Conservation (phyloP, 106 monocot species). For the Hemerocallis citrina region DNA sequence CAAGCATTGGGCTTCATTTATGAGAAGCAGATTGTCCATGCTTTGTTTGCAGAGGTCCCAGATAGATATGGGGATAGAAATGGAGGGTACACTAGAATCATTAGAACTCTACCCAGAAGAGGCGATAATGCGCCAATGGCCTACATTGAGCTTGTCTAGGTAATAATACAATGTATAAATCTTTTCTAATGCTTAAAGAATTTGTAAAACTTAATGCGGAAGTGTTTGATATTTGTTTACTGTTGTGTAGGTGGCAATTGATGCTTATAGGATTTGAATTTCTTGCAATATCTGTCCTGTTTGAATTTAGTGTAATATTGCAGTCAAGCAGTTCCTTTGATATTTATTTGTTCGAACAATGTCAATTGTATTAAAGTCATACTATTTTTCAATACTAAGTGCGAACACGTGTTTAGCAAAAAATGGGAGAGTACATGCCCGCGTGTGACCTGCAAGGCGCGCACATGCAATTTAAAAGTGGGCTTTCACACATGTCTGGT, state of each 20-base stretch:
- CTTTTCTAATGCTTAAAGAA: background rate
- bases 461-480: too few species aligned
- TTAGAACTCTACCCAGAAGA: constrained; percentile 77
- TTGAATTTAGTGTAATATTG: too few species aligned
- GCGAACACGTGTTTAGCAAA: too few species aligned
- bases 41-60: constrained; percentile 86
- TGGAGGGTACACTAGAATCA: constrained; percentile 95
- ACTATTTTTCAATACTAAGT: too few species aligned
- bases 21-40: constrained; percentile 94
- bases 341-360: too few species aligned
- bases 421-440: too few species aligned
- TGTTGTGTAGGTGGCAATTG: background rate
- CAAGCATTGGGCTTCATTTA: constrained; percentile 93
- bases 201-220: background rate
- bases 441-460: too few species aligned
- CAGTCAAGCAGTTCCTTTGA: too few species aligned
- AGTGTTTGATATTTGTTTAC: background rate
- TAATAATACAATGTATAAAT: constrained; percentile 7
- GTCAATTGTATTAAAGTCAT: too few species aligned
- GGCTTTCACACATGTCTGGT: too few species aligned
- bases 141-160: constrained; percentile 96
- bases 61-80: constrained; percentile 90
- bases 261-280: background rate
- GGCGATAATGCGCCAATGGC: constrained; percentile 99
- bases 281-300: background rate